Evolutionary conservation across 768 basidiomycete species (phyloP).

Genomic region (Calocera viscosa): DNA sequence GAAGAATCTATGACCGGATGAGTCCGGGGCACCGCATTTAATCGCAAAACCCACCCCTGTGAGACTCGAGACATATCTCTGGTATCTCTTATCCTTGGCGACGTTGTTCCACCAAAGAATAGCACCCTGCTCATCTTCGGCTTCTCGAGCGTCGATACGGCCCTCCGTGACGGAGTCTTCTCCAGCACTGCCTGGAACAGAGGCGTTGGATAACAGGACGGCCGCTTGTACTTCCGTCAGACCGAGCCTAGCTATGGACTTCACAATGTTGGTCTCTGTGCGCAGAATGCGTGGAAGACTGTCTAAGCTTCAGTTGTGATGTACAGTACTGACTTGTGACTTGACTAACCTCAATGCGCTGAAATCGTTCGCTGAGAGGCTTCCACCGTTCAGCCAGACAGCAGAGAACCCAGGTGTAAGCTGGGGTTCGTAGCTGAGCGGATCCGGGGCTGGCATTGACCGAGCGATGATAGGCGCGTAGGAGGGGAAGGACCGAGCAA

Average conservation of each 20-base stretch:
- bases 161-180: slow-evolving; percentile 46
- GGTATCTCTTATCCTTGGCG: slow-evolving; percentile 62
- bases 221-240: slow-evolving; percentile 53
- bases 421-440: slow-evolving; percentile 2
- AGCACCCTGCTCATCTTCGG: slow-evolving; percentile 58
- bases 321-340: neutral
- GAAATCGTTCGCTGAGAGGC: slow-evolving; percentile 48
- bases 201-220: slow-evolving; percentile 56
- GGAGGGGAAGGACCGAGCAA: slow-evolving; percentile 82
- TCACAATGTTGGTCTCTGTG: slow-evolving; percentile 54
- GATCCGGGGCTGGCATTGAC: slow-evolving; percentile 19
- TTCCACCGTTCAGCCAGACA: slow-evolving; percentile 72
- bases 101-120: slow-evolving; percentile 87
- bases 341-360: slow-evolving; percentile 49
- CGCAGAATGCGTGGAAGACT: slow-evolving; percentile 59
- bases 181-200: slow-evolving; percentile 41
- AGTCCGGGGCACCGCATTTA: too few species aligned
- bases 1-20: slow-evolving; percentile 69
- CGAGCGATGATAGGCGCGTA: slow-evolving; percentile 66
- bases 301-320: too few species aligned
- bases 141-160: slow-evolving; percentile 84
- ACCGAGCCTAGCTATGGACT: slow-evolving; percentile 47
- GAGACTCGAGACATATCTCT: slow-evolving; percentile 44
- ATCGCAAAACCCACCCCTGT: slow-evolving; percentile 32
- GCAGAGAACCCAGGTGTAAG: neutral